phyloP scores from a whole-genome alignment of 2,329 filamentous ascomycete species.

The Cladosporium sp. region DNA sequence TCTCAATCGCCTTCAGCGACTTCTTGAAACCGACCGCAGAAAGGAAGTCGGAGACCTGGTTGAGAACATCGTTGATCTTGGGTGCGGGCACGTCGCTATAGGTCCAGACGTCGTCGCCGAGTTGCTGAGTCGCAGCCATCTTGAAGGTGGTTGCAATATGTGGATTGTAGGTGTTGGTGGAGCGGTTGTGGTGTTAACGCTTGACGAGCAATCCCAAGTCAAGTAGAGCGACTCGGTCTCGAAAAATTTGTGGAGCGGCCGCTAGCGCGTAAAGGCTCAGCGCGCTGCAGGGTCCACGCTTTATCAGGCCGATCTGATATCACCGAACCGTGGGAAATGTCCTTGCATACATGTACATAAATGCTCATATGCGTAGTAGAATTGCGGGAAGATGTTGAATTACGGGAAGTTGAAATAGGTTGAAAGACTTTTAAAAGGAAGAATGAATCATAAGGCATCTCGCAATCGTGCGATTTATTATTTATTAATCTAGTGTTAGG shows the following conservation, averaged over 20 bases:
- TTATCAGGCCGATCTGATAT: no score
- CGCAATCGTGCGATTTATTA: no score
- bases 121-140: conserved; percentile 10
- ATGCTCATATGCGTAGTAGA: no score
- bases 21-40: conserved; percentile 29
- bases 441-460: no score
- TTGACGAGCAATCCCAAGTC: neutral
- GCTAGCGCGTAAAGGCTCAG: neutral
- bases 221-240: neutral
- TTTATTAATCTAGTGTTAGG: no score
- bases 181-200: neutral
- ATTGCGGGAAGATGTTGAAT: no score
- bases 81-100: conserved; percentile 3
- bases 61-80: conserved; percentile 15
- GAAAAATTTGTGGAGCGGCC: conserved; percentile 13
- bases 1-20: conserved; percentile 26
- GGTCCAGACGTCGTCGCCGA: conserved; percentile 13
- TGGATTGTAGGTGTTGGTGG: neutral
- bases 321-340: no score
- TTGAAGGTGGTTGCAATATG: conserved; percentile 6
- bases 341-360: no score
- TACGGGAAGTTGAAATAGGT: no score
- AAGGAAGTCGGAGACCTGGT: conserved; percentile 28
- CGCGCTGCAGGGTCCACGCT: neutral
- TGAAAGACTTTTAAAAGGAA: no score